Evolutionary conservation across 306 rosid species (phyloP).

Genomic region (Echinosophora koreensis): DNA sequence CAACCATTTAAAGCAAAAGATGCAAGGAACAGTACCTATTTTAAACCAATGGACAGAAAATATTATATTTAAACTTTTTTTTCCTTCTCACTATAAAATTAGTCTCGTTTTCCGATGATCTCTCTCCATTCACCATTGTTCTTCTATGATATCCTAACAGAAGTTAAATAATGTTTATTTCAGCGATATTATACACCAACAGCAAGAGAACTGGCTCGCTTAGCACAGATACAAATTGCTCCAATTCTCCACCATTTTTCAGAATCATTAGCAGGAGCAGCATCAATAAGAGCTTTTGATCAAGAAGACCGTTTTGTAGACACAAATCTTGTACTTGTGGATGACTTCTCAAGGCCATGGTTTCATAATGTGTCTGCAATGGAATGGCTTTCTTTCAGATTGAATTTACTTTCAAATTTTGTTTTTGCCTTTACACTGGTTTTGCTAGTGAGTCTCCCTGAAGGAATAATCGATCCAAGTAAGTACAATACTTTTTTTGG

Average conservation of each 20-base stretch:
- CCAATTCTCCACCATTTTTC: constrained; percentile 96
- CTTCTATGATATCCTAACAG: constrained; percentile 39
- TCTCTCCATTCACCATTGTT: neutral
- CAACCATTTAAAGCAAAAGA: constrained; percentile 10
- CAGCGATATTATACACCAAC: constrained; percentile 93
- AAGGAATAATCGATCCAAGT: constrained; percentile 96
- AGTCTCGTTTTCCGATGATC: neutral
- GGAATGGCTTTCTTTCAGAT: constrained; percentile 98
- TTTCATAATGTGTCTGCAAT: constrained; percentile 90
- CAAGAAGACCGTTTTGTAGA: constrained; percentile 77
- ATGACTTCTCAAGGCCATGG: constrained; percentile 90
- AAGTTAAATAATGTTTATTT: constrained; percentile 41
- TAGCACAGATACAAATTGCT: constrained; percentile 81
- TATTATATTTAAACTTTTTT: neutral
- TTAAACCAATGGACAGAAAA: neutral
- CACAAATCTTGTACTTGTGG: constrained; percentile 74
- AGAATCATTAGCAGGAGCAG: constrained; percentile 89
- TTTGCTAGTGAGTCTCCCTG: constrained; percentile 83
- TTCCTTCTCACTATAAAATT: neutral
- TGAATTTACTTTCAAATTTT: constrained; percentile 87
- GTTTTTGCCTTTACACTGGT: constrained; percentile 90
- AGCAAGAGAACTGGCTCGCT: constrained; percentile 93
- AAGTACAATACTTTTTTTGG: constrained; percentile 48
- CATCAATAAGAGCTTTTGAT: constrained; percentile 90
- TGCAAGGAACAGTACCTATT: neutral